Evolutionary conservation across 176 grass and related monocot genomes (phyloP), one percentile per base, ranked within the genome.

Genomic region (Eleusine coracana): DNA sequence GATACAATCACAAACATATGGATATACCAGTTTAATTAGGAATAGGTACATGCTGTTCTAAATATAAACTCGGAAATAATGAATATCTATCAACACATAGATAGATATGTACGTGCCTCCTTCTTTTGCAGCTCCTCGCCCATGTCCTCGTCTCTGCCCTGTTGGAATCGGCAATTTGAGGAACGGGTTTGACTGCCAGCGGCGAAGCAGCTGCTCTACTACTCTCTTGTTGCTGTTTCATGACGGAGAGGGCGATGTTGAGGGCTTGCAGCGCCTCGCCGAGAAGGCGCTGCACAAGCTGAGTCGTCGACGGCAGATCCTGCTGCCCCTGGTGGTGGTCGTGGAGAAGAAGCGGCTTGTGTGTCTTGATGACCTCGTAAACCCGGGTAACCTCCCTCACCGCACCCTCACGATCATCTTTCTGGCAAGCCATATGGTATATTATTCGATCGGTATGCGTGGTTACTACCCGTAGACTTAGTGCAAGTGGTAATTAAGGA

Each of bases 201-300:
- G 15, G 15, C 50, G 68, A 3, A 38, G 20, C 5, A 20, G 44
- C 13, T 39, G 21, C 5, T 23, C 10, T 62, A 28, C 59, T 28
- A 62, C 8, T 62, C 10, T 62, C 3, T 0, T 20, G 17, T 10
- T 63, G 39, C 14, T 68, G 82, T 6, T 56, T 76, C 72, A 84
- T 76, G 82, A 50, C 23, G 62, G 72, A 76, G 72, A 84, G 82
- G 62, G 82, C 82, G 49, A 84, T 38, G 73, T 76, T 68, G n/a
- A 84, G 82, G 3, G 72, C 73, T 76, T 73, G 72, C 49, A 76
- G 37, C 15, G 82, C 82, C 62, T 84, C 11, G 71, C 3, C 7
- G 62, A 84, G 62, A 64, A 84, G 82, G 49, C 31, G 31, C 31
- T 34, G 31, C 31, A 2, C 31, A 34, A 2, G 34, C 6, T 55